Evolutionary conservation across 2,329 filamentous ascomycete genomes (phyloP), one percentile per base, ranked within the genome.

Genomic region (Juglanconis oblonga): DNA sequence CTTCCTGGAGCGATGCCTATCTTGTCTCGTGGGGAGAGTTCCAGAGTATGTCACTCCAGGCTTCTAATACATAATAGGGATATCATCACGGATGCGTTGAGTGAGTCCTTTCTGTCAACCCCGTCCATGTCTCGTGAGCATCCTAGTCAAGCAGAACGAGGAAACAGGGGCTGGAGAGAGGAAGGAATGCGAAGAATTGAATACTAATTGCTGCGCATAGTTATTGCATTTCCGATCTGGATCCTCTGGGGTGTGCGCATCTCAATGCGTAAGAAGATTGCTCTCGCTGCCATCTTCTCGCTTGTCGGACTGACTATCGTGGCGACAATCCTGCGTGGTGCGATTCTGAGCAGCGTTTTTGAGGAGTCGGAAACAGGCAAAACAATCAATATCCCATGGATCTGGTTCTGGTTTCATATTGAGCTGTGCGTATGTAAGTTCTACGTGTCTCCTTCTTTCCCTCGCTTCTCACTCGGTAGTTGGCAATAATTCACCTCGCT

Each of bases 371-470:
- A 48, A 8, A 4, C 45, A 7, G 61, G 61, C 2, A 60, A 55
- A 29, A 62, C 61, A 1, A 60, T 62, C 33, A 62, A 62, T 42
- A 60, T 62, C 31, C 61, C 61, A 2, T 62, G 61, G 61, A 58
- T 62, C n/a, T 62, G 61, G 61, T 62, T 62, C 38, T 62, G 61
- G 61, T 62, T 62, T 4, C 61, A 62, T 14, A 57, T 62, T 6
- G 61, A 62, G 32, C 58, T 60, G 11, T 62, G 61, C 32, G 57
- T 58, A 14, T 58, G 61, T 62, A 13, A 55, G 61, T 31, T 8
- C 7, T 2, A 7, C 4, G 10, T 40, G 31, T 53, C 29, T 32
- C 9, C 42, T 32, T 48, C 11, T 3, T 17, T 6, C 9, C 31
- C 17, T 33, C 38, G 8, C 13, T 17, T 17, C 17, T 17, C 17